Percentiles rank a stretch among this genome's conserved stretches.
Evolutionary conservation across 1,284 basidiomycete species (phyloP).

Genomic region (Puccinia sorghi): DNA sequence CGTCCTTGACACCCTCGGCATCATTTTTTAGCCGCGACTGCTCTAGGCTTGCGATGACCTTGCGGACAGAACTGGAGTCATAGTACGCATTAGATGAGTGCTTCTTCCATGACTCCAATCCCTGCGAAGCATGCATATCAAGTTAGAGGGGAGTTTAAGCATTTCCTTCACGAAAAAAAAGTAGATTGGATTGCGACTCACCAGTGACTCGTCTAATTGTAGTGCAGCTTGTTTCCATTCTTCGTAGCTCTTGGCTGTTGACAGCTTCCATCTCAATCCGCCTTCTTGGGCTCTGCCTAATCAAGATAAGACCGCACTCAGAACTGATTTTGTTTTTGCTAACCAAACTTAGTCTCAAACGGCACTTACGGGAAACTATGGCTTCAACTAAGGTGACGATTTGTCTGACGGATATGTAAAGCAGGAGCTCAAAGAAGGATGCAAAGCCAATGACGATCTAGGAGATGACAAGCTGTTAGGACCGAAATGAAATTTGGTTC

Average conservation of each 20-base stretch:
- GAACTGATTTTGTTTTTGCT: background rate
- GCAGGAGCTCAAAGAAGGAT: conserved; percentile 80
- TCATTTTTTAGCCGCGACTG: conserved; percentile 71
- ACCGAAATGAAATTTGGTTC: background rate
- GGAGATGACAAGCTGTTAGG: background rate
- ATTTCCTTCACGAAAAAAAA: background rate
- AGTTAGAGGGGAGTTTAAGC: background rate
- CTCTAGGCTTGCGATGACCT: conserved; percentile 70
- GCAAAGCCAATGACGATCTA: conserved; percentile 78
- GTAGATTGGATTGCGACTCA: background rate
- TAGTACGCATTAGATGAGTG: conserved; percentile 81
- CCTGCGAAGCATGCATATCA: conserved; percentile 51
- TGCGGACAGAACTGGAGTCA: conserved; percentile 79
- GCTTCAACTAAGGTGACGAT: conserved; percentile 63
- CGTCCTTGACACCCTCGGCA: conserved; percentile 78
- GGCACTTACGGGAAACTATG: background rate
- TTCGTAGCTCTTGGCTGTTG: background rate
- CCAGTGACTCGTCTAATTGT: conserved; percentile 29
- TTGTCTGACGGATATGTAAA: conserved; percentile 81
- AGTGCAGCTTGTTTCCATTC: conserved; percentile 19
- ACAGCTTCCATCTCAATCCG: background rate
- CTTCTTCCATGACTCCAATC: conserved; percentile 83
- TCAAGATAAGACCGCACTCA: conserved; percentile 11
- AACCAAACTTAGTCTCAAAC: background rate
- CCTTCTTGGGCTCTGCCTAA: conserved; percentile 18